Conservation (phyloP, 768 basidiomycete genomes). For the Pleurotus citrinopileatus region DNA sequence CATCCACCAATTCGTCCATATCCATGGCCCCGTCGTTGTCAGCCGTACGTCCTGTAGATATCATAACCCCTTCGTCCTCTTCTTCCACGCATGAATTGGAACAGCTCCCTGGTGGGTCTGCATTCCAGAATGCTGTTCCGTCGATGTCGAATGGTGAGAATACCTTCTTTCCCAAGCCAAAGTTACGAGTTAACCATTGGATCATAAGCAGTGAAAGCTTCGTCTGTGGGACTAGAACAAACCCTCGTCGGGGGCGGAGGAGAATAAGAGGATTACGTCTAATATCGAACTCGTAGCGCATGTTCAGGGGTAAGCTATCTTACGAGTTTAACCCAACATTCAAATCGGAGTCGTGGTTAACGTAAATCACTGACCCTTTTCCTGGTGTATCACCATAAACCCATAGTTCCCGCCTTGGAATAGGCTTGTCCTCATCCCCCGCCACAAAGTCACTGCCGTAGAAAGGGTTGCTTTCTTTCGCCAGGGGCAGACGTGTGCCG, state of each 20-base stretch:
- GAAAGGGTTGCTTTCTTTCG: conserved; percentile 18
- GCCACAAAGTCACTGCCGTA: conserved; percentile 15
- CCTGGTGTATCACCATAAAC: conserved; percentile 11
- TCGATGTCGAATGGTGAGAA: conserved; percentile 17
- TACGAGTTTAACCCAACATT: background rate
- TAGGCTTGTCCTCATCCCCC: conserved; percentile 18
- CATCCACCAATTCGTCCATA: conserved; percentile 1
- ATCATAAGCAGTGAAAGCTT: conserved; percentile 19
- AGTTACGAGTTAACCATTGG: conserved; percentile 19
- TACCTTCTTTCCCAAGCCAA: conserved; percentile 21
- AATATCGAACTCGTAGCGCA: conserved; percentile 19
- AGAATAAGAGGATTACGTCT: conserved; percentile 16
- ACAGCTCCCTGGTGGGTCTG: conserved; percentile 15
- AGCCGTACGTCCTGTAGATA: background rate
- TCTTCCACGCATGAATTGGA: background rate
- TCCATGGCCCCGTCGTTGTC: background rate
- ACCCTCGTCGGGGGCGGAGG: conserved; percentile 7
- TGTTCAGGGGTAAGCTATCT: conserved; percentile 10
- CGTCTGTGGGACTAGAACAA: conserved; percentile 20
- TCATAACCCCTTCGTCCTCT: background rate
- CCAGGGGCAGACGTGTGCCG: conserved; percentile 16
- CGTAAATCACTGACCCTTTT: background rate
- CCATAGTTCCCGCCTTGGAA: conserved; percentile 19
- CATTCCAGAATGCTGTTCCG: conserved; percentile 17
- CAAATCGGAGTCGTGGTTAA: background rate